Evolutionary conservation across 305 asterid genomes (phyloP).

Genomic region (Euphrasia arctica): DNA sequence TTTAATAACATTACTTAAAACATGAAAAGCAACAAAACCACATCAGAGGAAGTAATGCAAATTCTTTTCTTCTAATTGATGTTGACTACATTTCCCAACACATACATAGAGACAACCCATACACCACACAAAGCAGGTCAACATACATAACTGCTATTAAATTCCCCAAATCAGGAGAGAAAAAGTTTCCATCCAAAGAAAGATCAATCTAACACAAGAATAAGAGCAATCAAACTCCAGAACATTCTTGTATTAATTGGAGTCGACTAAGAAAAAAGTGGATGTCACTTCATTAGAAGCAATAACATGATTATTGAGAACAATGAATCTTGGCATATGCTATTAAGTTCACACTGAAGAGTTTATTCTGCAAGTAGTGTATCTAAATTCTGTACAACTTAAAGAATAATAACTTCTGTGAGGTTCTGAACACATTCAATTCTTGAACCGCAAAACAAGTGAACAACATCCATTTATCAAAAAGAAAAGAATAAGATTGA

Average conservation of each 20-base stretch:
- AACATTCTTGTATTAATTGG: slow-evolving; percentile 1
- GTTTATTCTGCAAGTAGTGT: not conserved
- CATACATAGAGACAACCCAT: not conserved
- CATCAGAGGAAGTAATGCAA: not conserved
- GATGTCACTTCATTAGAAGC: not conserved
- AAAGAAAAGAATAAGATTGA: too few species aligned
- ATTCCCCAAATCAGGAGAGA: not conserved
- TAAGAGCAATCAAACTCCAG: not conserved
- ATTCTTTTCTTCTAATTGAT: not conserved
- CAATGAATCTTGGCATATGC: slow-evolving; percentile 11
- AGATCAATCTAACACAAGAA: not conserved
- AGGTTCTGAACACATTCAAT: not conserved
- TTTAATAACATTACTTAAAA: too few species aligned
- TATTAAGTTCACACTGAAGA: not conserved
- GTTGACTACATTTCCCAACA: not conserved
- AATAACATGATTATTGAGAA: not conserved
- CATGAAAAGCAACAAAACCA: too few species aligned
- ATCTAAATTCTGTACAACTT: not conserved
- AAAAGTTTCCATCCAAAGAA: not conserved
- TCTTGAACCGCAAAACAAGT: not conserved
- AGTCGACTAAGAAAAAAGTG: not conserved
- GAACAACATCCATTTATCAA: too few species aligned
- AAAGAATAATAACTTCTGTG: not conserved
- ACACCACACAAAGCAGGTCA: not conserved
- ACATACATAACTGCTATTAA: not conserved